Evolutionary conservation across 768 basidiomycete genomes (phyloP), one percentile per base, ranked within the genome.

Genomic region (Lyophyllum decastes): DNA sequence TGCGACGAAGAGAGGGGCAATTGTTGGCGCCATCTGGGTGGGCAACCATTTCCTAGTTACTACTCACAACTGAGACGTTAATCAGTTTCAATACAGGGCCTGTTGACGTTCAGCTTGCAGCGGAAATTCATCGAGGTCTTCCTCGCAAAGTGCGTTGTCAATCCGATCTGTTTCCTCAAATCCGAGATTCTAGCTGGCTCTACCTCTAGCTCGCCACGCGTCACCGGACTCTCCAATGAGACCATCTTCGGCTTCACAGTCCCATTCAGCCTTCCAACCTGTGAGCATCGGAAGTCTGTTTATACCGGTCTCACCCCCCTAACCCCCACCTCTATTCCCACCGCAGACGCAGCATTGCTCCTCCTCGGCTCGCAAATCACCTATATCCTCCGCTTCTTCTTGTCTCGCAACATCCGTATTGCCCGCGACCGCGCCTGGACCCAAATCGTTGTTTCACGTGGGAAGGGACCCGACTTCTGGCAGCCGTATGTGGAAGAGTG

Each of bases 391-490:
- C 80, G 78, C 2, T 95, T 90, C 76, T 95, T 95, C 74, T 82
- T 98, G 50, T 80, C 86, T 26, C 85, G 85, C 46, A 95, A 96
- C 71, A 86, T 96, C 47, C 82, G 85, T 25, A 82, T 94, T 44
- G 92, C 94, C 0, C 83, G 88, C 1, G 83, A 84, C 52, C 82
- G 89, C 11, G 93, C 84, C 11, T 92, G 87, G 83, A 87, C 83
- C 19, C 88, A 95, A 67, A 95, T 94, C 0, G 85, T 96, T 26
- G 74, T 80, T 6, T 95, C 93, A 4, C 84, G 94, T 1, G 88
- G 88, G 12, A 96, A 96, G 64, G 86, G 87, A 0, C 74, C 80
- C 0, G 86, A 90, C 9, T 96, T 95, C 74, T 98, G 93, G 92
- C 78, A 81, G 57, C 84, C 86, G 0, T 93, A 92, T 59, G 83